Evolutionary conservation across 352 stramenopile species (phyloP).

Genomic region (Phytophthora constricta): DNA sequence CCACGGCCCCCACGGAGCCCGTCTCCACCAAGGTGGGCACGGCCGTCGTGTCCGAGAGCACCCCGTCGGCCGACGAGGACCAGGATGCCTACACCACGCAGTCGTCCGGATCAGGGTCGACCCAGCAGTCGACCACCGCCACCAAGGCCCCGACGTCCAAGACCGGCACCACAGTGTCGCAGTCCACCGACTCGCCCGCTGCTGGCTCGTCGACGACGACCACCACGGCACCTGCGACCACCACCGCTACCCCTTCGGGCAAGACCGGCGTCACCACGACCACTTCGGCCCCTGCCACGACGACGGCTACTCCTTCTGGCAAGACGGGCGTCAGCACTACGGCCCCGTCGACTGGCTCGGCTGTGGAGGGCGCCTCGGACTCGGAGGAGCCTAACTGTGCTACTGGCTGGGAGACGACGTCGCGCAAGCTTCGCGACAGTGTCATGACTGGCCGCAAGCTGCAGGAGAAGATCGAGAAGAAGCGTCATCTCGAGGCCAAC

Average conservation of each 20-base stretch:
- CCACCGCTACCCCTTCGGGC: not conserved
- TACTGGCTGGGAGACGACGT: slow-evolving; percentile 14
- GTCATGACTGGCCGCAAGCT: slow-evolving; percentile 25
- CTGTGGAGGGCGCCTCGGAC: slow-evolving; percentile 7
- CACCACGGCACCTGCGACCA: slow-evolving; percentile 6
- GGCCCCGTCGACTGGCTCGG: slow-evolving; percentile 11
- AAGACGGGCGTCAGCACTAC: slow-evolving; percentile 8
- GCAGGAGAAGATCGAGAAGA: slow-evolving; percentile 14
- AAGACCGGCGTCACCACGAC: slow-evolving; percentile 3
- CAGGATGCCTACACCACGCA: slow-evolving; percentile 33
- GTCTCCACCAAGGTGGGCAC: slow-evolving; percentile 29
- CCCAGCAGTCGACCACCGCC: slow-evolving; percentile 24
- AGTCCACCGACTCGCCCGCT: slow-evolving; percentile 25
- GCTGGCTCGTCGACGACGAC: slow-evolving; percentile 25
- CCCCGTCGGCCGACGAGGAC: slow-evolving; percentile 16
- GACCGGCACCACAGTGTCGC: slow-evolving; percentile 29
- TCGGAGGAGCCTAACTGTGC: slow-evolving; percentile 19
- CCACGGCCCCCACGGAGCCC: slow-evolving; percentile 18
- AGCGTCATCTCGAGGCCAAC: slow-evolving; percentile 19
- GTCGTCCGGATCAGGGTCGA: slow-evolving; percentile 1
- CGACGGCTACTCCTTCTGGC: slow-evolving; percentile 6
- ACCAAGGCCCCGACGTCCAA: slow-evolving; percentile 16
- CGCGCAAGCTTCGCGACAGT: slow-evolving; percentile 24
- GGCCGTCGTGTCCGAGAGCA: slow-evolving; percentile 1
- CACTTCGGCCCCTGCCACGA: slow-evolving; percentile 2